A percentile compares a stretch with the other conserved stretches of the same genome.
phyloP scores from a whole-genome alignment of 768 basidiomycete genomes.

The Hebeloma cylindrosporum region DNA sequence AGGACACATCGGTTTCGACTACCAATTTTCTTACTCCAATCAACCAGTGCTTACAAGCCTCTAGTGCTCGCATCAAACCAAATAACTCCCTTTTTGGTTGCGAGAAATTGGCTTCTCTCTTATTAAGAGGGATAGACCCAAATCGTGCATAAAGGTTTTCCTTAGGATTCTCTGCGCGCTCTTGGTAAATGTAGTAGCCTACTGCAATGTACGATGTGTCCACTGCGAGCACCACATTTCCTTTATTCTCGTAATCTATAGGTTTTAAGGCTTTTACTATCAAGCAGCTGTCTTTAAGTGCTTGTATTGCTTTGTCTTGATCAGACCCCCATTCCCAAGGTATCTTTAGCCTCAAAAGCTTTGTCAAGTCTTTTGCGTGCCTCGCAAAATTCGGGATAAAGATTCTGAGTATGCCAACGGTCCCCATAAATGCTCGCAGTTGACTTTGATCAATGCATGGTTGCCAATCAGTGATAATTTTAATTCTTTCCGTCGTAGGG shows the following conservation, averaged over 20 bases:
- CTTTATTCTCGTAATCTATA: conserved; percentile 29
- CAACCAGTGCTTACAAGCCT: conserved; percentile 18
- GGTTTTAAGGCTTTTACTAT: conserved; percentile 23
- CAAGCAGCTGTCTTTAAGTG: conserved; percentile 23
- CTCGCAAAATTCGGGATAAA: conserved; percentile 29
- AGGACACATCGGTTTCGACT: conserved; percentile 33
- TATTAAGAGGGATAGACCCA: conserved; percentile 38
- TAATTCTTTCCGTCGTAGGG: conserved; percentile 20
- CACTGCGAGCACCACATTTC: conserved; percentile 32
- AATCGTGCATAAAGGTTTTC: conserved; percentile 30
- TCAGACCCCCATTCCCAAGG: conserved; percentile 6
- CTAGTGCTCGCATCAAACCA: conserved; percentile 30
- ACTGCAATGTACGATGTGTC: conserved; percentile 36
- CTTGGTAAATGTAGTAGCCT: conserved; percentile 39
- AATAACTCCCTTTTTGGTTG: conserved; percentile 43
- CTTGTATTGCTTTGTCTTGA: conserved; percentile 12
- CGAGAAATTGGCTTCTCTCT: conserved; percentile 32
- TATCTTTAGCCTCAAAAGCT: conserved; percentile 22
- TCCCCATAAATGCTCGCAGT: conserved; percentile 29
- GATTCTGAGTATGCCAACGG: conserved; percentile 19
- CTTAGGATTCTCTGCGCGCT: conserved; percentile 19
- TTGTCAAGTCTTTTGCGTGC: conserved; percentile 13
- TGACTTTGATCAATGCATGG: conserved; percentile 18
- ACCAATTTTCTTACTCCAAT: conserved; percentile 28
- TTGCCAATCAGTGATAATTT: conserved; percentile 24